These are phyloP conservation scores for Cucurbitaria berberidis DNA, from an alignment of 2,329 filamentous ascomycete genomes.

Conservation along the genomic window DNA sequence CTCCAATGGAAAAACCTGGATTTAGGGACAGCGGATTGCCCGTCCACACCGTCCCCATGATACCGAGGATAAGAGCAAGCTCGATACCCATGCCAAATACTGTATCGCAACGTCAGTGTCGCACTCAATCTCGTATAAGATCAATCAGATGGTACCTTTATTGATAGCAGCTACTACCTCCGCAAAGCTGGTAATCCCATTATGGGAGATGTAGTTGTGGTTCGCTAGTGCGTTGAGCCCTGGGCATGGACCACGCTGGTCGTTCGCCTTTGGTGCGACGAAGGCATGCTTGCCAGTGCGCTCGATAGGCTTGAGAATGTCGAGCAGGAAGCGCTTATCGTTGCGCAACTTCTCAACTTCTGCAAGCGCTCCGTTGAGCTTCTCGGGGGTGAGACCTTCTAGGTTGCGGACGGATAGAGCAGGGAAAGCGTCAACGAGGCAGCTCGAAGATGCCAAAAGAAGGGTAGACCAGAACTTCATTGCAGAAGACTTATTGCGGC, in stretches of 20 bases:
- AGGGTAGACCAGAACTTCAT: too few relatives aligned
- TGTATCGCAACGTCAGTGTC: background rate
- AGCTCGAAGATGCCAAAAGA: too few relatives aligned
- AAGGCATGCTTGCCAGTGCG: slow-evolving; percentile 37
- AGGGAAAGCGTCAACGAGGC: too few relatives aligned
- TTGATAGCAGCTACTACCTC: too few relatives aligned
- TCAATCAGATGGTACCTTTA: too few relatives aligned
- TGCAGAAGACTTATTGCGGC: too few relatives aligned
- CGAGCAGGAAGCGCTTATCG: too few relatives aligned
- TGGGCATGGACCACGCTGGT: slow-evolving; percentile 53
- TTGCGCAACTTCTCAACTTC: too few relatives aligned
- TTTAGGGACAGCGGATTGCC: slow-evolving; percentile 59
- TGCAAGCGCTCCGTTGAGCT: too few relatives aligned
- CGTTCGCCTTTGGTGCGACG: slow-evolving; percentile 43
- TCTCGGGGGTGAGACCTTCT: too few relatives aligned
- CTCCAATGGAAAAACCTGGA: slow-evolving; percentile 60
- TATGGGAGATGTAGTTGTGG: slow-evolving; percentile 36
- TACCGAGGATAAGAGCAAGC: slow-evolving; percentile 48
- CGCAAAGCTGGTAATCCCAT: slow-evolving; percentile 52
- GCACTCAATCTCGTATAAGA: background rate
- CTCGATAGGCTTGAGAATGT: too few relatives aligned
- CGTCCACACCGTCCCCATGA: slow-evolving; percentile 56
- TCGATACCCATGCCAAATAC: slow-evolving; percentile 56
- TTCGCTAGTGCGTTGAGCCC: slow-evolving; percentile 53
- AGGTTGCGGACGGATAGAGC: too few relatives aligned